Base-by-base conservation (phyloP, 78 protist species). In the Anaeramoeba flamelloides region DNA sequence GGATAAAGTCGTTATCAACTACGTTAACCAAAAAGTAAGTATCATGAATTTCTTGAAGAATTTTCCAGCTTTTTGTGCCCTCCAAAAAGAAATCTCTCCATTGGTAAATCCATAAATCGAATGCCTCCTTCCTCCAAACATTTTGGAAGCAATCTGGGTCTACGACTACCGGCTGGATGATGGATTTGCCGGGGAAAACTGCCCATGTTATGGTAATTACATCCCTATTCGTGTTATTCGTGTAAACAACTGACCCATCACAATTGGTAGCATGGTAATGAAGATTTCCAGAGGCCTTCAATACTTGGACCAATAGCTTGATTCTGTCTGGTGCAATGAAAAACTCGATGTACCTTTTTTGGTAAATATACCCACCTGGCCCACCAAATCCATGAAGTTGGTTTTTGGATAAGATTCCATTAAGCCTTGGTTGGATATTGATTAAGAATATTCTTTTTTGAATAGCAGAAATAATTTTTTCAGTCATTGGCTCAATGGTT, bases 371-470 rank as follows among this genome's bases (percentile, higher is more conserved):
- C 0, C 98, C 97, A 39, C 87, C 85, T 22, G 77, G 74, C 1
- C 88, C 90, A 38, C 98, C 98, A 97, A 97, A 95, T n/a, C 98
- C 98, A n/a, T n/a, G n/a, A n/a, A n/a, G n/a, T n/a, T n/a, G n/a
- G n/a, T 92, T 92, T 38, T 76, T 34, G 1, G 96, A 92, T 33
- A 85, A 64, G 17, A 74, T 85, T 2, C 94, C 96, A 82, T 93
- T 92, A 86, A 94, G 87, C 1, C 84, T 85, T 0, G 98, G 98
- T 85, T 94, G 98, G 4, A 85, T 74, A 89, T 94, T 94, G 84
- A 94, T 94, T 17, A 95, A 93, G 40, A 94, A 85, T 81, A 91
- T 75, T 37, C 94, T 94, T 37, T 65, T 1, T 36, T 39, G 79
- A 80, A 90, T 94, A 34, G 93, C 17, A 75, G 39, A 38, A 31